Evolutionary conservation across 2,329 filamentous ascomycete species (phyloP).

Genomic region (Trichoderma sp.): DNA sequence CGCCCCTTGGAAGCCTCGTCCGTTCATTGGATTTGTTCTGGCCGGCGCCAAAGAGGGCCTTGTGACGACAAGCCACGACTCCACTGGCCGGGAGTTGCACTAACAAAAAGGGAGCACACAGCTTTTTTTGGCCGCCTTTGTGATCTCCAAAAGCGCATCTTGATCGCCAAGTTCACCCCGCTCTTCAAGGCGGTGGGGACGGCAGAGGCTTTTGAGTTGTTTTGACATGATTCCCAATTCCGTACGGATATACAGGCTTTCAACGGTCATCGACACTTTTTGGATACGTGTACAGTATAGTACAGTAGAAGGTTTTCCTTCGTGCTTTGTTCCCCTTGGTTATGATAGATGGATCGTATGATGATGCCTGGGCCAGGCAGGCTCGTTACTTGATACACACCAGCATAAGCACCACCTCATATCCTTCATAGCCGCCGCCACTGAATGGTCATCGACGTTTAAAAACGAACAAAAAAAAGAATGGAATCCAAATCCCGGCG

Average conservation of each 20-base stretch:
- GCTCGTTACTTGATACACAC: neutral
- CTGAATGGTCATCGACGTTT: neutral
- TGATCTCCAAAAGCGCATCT: conserved; percentile 11
- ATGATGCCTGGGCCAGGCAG: neutral
- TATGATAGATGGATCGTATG: neutral
- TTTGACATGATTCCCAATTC: neutral
- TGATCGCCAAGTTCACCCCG: conserved; percentile 18
- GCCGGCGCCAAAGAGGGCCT: conserved; percentile 6
- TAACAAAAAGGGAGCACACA: neutral
- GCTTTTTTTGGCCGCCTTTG: neutral
- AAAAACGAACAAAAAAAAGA: neutral
- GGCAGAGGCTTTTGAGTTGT: neutral
- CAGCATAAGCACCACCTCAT: conserved; percentile 1
- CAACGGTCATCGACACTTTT: neutral
- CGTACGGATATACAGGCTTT: neutral
- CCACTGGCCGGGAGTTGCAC: conserved; percentile 10
- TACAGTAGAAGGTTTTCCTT: neutral
- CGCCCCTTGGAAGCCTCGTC: neutral
- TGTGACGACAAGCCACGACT: conserved; percentile 14
- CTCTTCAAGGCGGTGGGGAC: conserved; percentile 1
- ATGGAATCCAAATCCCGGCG: neutral
- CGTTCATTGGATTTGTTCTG: neutral
- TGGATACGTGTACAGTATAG: neutral
- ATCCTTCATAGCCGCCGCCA: neutral
- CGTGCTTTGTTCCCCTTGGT: neutral